These are phyloP conservation scores for Saturnispora saitoi DNA, from an alignment of 805 yeast species.

Conservation along the genomic window DNA sequence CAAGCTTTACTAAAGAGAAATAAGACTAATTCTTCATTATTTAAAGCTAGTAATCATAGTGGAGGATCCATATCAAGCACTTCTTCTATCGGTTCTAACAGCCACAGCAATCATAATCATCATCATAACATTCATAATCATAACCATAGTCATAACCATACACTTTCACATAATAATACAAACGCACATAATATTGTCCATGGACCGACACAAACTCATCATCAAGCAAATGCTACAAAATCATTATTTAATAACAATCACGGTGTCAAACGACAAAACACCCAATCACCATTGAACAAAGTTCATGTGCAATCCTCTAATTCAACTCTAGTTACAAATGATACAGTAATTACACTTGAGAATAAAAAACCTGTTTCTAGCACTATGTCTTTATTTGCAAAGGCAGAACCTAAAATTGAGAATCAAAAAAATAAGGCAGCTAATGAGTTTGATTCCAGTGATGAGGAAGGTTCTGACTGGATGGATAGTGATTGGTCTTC, in stretches of 20 bases:
- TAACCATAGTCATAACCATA: background rate
- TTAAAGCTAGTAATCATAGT: background rate
- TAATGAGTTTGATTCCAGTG: conserved; percentile 27
- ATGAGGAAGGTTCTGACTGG: conserved; percentile 31
- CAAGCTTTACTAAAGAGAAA: conserved; percentile 2
- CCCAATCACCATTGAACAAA: background rate
- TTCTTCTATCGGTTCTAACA: background rate
- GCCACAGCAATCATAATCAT: background rate
- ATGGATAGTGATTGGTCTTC: conserved; percentile 27
- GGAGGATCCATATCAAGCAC: background rate
- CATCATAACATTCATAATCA: background rate
- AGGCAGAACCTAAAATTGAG: background rate
- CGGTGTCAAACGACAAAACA: background rate
- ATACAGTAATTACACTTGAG: background rate
- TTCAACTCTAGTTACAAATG: background rate
- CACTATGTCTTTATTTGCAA: conserved; percentile 6
- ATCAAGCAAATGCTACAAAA: background rate
- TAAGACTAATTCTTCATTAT: conserved; percentile 2
- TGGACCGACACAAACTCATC: background rate
- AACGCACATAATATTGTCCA: background rate
- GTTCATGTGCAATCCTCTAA: background rate
- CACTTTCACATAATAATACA: background rate
- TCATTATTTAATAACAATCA: conserved; percentile 4
- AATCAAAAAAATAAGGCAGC: background rate
- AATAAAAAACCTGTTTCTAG: background rate